Evolutionary conservation across 2,329 filamentous ascomycete species (phyloP), one percentile per base, ranked within the genome.

Genomic region (Thermomyces lanuginosus): DNA sequence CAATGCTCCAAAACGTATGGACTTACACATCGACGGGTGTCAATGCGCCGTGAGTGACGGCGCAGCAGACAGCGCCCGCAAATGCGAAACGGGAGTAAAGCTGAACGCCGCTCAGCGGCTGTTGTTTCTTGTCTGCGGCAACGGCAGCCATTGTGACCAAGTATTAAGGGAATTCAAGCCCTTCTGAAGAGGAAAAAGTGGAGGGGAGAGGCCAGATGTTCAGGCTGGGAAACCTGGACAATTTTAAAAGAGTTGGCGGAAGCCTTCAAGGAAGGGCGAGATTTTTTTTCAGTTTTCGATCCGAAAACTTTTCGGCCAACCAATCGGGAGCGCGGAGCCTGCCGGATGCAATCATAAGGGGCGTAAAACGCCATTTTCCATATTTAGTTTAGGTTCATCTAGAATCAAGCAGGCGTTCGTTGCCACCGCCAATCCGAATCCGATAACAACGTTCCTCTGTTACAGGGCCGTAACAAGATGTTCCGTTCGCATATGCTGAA

Each of bases 1-100:
- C 18, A 8, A 9, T 8, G 9, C 18, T 20, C 18, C 18, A 9
- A 20, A 8, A 8, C 8, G 9, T 8, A 20, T 20, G n/a, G n/a
- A 80, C 86, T 61, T 89, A 95, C 86, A 98, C 89, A 79, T 98
- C 89, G 60, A 98, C 83, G 53, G 89, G 89, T 45, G 89, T 98
- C 49, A 95, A 75, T 52, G 70, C 78, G 61, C 86, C 89, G 72
- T 98, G 89, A 54, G 89, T 98, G 64, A 95, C 66, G 47, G 84
- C 89, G 64, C 89, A 98, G 76, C 89, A 93, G 68, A 95, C 66
- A 48, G 89, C 89, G 64, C 89, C 89, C 49, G 89, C 84, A 49
- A 98, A 78, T 63, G 89, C 86, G 66, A 93, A 93, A 62, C 82
- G 74, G 48, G 81, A 80, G 76, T 95, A 95, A 47, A 98, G 80